These are phyloP conservation scores for Dissophora globulifera DNA, from an alignment of 192 early-diverging fungal species.

Conservation along the genomic window DNA sequence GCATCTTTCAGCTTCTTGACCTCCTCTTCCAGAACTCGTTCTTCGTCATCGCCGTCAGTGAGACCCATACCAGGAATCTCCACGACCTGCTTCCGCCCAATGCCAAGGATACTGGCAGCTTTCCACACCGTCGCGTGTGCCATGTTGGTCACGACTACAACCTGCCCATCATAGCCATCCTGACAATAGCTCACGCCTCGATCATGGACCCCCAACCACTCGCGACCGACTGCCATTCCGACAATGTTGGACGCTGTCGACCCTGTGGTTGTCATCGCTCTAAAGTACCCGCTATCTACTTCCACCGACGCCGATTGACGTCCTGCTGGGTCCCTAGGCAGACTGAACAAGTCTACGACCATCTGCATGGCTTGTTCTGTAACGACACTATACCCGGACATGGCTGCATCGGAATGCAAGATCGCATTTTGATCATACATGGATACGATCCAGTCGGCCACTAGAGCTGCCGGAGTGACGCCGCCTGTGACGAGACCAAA, in stretches of 20 bases:
- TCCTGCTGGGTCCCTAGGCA: no score
- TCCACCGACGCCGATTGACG: background rate
- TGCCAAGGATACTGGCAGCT: constrained; percentile 60
- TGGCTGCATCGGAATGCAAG: constrained; percentile 44
- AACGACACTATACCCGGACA: constrained; percentile 57
- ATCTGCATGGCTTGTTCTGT: constrained; percentile 56
- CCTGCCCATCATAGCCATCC: constrained; percentile 58
- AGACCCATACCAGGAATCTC: constrained; percentile 48
- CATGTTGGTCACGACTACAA: constrained; percentile 45
- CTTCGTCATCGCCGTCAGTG: constrained; percentile 4
- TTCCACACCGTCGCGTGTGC: constrained; percentile 62
- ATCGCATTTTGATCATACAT: constrained; percentile 51
- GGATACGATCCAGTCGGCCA: constrained; percentile 56
- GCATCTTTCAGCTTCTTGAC: constrained; percentile 11
- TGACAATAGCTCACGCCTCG: constrained; percentile 54
- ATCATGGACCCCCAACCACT: constrained; percentile 49
- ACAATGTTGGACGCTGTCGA: constrained; percentile 67
- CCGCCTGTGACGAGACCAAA: constrained; percentile 73
- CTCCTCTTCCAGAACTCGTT: constrained; percentile 23
- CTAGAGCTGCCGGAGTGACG: constrained; percentile 56
- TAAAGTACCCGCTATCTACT: background rate
- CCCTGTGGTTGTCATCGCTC: constrained; percentile 61
- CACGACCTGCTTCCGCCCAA: constrained; percentile 59
- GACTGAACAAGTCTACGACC: constrained; percentile 58
- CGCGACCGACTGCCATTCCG: constrained; percentile 56